These are phyloP conservation scores for Clavispora fructus DNA, from an alignment of 805 yeast genomes.

Conservation along the genomic window DNA sequence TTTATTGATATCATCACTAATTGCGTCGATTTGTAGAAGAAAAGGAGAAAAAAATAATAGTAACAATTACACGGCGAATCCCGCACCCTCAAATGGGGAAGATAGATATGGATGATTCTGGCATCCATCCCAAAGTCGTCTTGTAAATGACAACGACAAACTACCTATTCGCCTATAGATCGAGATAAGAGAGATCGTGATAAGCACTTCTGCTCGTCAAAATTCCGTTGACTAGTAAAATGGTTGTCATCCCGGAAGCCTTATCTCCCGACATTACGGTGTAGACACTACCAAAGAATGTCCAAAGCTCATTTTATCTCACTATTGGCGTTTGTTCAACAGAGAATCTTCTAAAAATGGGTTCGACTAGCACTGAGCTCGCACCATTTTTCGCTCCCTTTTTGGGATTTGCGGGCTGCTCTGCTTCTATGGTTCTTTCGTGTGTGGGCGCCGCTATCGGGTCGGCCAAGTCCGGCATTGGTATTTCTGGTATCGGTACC, in stretches of 20 bases:
- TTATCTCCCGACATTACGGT: background rate
- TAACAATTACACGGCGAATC: too few relatives aligned
- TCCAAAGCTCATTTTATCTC: background rate
- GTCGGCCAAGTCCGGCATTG: slow-evolving; percentile 96
- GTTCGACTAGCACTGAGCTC: slow-evolving; percentile 49
- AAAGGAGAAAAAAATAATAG: too few relatives aligned
- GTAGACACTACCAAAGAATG: slow-evolving; percentile 1
- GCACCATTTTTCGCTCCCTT: slow-evolving; percentile 94
- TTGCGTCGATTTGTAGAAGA: too few relatives aligned
- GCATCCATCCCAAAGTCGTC: too few relatives aligned
- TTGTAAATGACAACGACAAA: too few relatives aligned
- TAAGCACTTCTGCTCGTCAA: too few relatives aligned
- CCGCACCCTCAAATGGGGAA: too few relatives aligned
- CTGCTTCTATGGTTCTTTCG: slow-evolving; percentile 83
- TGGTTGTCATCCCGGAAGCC: background rate
- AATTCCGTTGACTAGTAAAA: too few relatives aligned
- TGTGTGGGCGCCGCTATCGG: slow-evolving; percentile 99
- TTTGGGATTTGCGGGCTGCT: slow-evolving; percentile 96
- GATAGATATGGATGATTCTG: too few relatives aligned
- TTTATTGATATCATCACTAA: too few relatives aligned
- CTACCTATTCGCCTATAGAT: too few relatives aligned
- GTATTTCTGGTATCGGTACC: slow-evolving; percentile 97
- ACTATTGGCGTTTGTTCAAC: background rate
- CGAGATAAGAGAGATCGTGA: too few relatives aligned
- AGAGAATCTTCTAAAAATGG: slow-evolving; percentile 5